These are phyloP conservation scores for Anthracocystis walkeri DNA, from an alignment of 1,284 basidiomycete species.

Conservation along the genomic window DNA sequence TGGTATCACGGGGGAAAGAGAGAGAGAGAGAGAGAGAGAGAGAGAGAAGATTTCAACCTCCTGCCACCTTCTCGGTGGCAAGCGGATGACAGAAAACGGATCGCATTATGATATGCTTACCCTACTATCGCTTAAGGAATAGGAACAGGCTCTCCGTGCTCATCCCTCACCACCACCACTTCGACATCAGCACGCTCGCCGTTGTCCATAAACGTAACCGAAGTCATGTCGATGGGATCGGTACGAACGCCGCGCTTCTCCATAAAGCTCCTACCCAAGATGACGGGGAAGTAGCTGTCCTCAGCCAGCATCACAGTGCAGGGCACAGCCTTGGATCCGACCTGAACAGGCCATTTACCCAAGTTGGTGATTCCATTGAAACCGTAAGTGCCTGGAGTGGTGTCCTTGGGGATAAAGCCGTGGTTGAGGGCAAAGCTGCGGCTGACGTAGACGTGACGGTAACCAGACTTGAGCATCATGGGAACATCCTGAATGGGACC, in stretches of 20 bases:
- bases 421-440: constrained; percentile 90
- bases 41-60: neutral
- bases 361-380: constrained; percentile 79
- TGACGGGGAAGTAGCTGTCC: constrained; percentile 95
- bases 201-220: constrained; percentile 89
- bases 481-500: constrained; percentile 82
- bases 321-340: constrained; percentile 72
- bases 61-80: neutral
- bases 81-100: neutral
- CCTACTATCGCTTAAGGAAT: constrained; percentile 51
- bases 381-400: constrained; percentile 77
- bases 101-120: neutral
- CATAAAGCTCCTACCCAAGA: constrained; percentile 92
- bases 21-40: neutral
- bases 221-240: constrained; percentile 78
- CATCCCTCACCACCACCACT: constrained; percentile 68
- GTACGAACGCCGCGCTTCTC: constrained; percentile 84
- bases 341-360: constrained; percentile 71
- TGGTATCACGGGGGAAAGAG: constrained; percentile 24
- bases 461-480: constrained; percentile 91
- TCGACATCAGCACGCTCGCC: constrained; percentile 77
- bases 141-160: constrained; percentile 67
- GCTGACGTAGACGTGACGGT: constrained; percentile 94
- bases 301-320: constrained; percentile 80
- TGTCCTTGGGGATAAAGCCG: constrained; percentile 87